phyloP scores from a whole-genome alignment of 495 filamentous ascomycete species.

The Podospora tetraspora region DNA sequence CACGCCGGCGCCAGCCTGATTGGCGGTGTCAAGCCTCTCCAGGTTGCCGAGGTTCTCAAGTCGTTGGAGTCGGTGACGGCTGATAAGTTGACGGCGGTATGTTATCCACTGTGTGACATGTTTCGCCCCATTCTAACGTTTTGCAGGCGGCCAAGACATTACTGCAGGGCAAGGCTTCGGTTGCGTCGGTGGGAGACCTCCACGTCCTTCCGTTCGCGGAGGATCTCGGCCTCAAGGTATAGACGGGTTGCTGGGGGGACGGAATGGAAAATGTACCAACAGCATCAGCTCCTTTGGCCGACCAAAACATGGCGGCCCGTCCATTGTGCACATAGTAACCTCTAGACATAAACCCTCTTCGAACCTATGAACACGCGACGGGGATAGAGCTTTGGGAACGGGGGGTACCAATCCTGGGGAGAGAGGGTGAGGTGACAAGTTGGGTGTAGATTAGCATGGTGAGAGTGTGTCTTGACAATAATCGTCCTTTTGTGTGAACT shows the following conservation, averaged over 20 bases:
- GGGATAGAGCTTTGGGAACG: constrained; percentile 1
- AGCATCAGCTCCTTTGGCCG: constrained; percentile 29
- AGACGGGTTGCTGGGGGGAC: constrained; percentile 38
- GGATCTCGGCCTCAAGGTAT: constrained; percentile 90
- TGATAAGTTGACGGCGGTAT: constrained; percentile 80
- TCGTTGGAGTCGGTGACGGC: constrained; percentile 72
- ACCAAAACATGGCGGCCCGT: constrained; percentile 38
- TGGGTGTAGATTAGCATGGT: constrained; percentile 6
- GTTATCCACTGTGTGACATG: constrained; percentile 32
- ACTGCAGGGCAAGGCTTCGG: constrained; percentile 80
- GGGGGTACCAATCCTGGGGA: background rate
- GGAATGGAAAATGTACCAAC: constrained; percentile 45
- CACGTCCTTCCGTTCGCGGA: constrained; percentile 84
- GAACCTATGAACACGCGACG: constrained; percentile 17
- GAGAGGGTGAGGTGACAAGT: background rate
- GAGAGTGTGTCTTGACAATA: constrained; percentile 1
- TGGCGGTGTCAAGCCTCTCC: constrained; percentile 74
- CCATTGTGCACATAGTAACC: constrained; percentile 48
- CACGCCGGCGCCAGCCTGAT: constrained; percentile 53
- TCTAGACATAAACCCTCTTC: constrained; percentile 34
- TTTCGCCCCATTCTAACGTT: constrained; percentile 18
- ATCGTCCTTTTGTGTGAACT: constrained; percentile 2
- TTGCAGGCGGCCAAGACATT: constrained; percentile 74
- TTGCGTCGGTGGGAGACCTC: constrained; percentile 83
- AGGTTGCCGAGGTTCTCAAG: constrained; percentile 77